Percentiles rank a stretch among this genome's conserved stretches.
Conservation (phyloP, 129 eudicot genomes). For the Centrapalus pauciflorus region DNA sequence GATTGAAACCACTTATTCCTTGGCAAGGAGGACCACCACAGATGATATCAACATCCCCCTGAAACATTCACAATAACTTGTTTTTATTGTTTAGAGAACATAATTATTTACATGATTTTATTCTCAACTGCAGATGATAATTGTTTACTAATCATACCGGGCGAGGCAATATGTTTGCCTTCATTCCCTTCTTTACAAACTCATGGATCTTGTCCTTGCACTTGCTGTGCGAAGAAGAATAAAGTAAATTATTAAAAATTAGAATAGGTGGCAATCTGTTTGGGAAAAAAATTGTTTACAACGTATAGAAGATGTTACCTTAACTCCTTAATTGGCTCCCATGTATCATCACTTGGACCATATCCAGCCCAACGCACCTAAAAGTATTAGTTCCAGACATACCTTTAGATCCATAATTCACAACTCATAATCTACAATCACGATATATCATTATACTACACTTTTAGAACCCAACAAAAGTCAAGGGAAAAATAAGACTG, state of each 20-base stretch:
- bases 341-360: constrained; percentile 55
- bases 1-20: constrained; percentile 56
- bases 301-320: constrained; percentile 24
- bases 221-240: constrained; percentile 20
- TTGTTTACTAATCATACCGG: constrained; percentile 35
- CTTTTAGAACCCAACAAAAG: background rate
- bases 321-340: constrained; percentile 55
- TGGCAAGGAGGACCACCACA: constrained; percentile 66
- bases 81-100: background rate
- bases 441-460: too few species aligned
- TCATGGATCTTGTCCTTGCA: constrained; percentile 44
- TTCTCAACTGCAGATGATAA: too few species aligned
- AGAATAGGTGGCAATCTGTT: background rate
- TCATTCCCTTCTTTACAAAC: constrained; percentile 39
- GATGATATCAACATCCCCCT: constrained; percentile 53
- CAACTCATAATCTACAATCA: background rate
- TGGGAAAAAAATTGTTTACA: background rate
- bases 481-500: background rate
- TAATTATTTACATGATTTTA: background rate
- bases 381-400: constrained; percentile 1
- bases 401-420: background rate
- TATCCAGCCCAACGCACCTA: constrained; percentile 54
- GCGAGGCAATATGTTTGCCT: constrained; percentile 46
- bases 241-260: background rate
- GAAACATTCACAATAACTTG: constrained; percentile 14